Evolutionary conservation across 2,329 filamentous ascomycete species (phyloP).

Genomic region (Diatrype stigma): DNA sequence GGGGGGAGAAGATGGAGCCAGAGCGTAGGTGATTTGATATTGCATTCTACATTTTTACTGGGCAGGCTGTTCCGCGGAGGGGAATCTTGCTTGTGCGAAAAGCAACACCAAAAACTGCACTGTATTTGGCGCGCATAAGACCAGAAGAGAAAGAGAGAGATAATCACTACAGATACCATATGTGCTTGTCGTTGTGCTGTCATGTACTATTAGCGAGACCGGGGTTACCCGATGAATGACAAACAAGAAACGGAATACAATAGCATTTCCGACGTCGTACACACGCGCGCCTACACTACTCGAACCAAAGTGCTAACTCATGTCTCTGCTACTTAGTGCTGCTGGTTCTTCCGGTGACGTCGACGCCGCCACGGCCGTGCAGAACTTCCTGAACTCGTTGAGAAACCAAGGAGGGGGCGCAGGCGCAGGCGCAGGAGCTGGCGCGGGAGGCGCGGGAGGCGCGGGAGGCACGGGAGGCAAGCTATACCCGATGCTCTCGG

Average conservation of each 20-base stretch:
- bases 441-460: slow-evolving; percentile 45
- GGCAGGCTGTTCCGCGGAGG: slow-evolving; percentile 19
- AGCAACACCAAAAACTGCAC: slow-evolving; percentile 12
- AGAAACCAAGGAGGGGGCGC: slow-evolving; percentile 47
- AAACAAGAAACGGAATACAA: slow-evolving; percentile 18
- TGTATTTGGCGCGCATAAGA: slow-evolving; percentile 8
- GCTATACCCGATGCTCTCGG: slow-evolving; percentile 77
- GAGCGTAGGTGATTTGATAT: slow-evolving; percentile 97
- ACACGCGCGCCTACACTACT: not conserved
- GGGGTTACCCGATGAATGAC: slow-evolving; percentile 6
- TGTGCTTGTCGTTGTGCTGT: slow-evolving; percentile 3
- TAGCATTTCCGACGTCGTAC: slow-evolving; percentile 7
- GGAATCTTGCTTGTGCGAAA: slow-evolving; percentile 6
- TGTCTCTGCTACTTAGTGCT: slow-evolving; percentile 42
- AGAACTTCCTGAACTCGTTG: slow-evolving; percentile 84
- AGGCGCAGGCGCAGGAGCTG: slow-evolving; percentile 33
- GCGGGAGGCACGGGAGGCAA: slow-evolving; percentile 48
- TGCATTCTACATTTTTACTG: slow-evolving; percentile 29
- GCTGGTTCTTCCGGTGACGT: slow-evolving; percentile 52
- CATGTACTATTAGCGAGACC: slow-evolving; percentile 26
- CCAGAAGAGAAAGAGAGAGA: slow-evolving; percentile 5
- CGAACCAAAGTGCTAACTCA: not conserved
- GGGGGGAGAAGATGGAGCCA: slow-evolving; percentile 90
- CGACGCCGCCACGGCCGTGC: slow-evolving; percentile 75
- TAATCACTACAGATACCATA: slow-evolving; percentile 5